A percentile compares a stretch with the other conserved stretches of the same genome.
Conservation (phyloP, 495 filamentous ascomycete genomes). For the Talaromyces adpressus region DNA sequence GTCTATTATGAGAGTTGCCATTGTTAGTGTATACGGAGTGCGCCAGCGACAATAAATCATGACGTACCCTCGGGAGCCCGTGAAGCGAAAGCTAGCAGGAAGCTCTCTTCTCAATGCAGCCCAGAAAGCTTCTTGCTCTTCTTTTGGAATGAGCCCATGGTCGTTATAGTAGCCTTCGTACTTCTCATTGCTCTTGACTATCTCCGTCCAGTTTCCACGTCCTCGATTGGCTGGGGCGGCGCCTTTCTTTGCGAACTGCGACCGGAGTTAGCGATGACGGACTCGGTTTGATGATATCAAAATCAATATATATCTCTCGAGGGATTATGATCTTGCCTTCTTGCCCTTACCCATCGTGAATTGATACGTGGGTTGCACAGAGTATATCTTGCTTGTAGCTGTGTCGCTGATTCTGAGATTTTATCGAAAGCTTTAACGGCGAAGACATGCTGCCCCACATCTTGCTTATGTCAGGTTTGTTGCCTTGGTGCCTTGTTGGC, state of each 20-base stretch:
- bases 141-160: constrained; percentile 61
- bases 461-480: neutral
- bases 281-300: neutral
- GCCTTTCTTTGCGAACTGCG: constrained; percentile 28
- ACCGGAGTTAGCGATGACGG: constrained; percentile 6
- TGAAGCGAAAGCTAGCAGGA: constrained; percentile 94
- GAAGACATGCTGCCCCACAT: neutral
- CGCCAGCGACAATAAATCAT: neutral
- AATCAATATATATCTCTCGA: constrained; percentile 11
- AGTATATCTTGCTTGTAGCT: neutral
- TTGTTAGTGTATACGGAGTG: neutral
- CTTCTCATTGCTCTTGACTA: constrained; percentile 64
- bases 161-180: constrained; percentile 80
- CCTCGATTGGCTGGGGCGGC: constrained; percentile 21
- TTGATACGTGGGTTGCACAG: neutral
- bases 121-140: constrained; percentile 78
- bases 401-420: neutral
- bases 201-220: constrained; percentile 42
- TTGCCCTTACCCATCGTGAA: constrained; percentile 34
- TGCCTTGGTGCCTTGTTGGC: neutral
- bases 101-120: constrained; percentile 67
- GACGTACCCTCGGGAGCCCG: constrained; percentile 75
- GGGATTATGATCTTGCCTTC: constrained; percentile 19
- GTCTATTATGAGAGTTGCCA: constrained; percentile 32
- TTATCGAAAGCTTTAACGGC: neutral